phyloP scores from a whole-genome alignment of 2,329 filamentous ascomycete genomes.

The Xylaria sp. region DNA sequence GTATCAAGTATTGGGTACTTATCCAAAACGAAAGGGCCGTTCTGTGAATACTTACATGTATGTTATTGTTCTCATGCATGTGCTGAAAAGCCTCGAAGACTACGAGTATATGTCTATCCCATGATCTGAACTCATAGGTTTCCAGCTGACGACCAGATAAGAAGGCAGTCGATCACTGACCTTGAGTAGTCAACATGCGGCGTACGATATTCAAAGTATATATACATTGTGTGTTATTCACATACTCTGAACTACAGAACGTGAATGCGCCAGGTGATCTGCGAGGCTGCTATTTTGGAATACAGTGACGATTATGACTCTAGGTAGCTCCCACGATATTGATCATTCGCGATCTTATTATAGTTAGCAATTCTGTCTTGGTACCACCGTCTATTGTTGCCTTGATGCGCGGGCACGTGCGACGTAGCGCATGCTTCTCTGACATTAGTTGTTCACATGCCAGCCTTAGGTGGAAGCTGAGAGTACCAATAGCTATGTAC shows the following conservation, averaged over 20 bases:
- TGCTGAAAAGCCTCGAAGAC: no score
- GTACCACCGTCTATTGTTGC: background rate
- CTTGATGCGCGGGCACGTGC: background rate
- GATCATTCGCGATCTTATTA: background rate
- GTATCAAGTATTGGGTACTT: background rate
- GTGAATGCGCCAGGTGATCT: background rate
- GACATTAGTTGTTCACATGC: background rate
- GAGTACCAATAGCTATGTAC: background rate
- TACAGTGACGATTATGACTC: slow-evolving; percentile 1
- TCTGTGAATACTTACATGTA: background rate
- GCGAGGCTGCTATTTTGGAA: background rate
- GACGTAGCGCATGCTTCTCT: background rate
- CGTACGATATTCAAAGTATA: background rate
- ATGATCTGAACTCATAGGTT: background rate
- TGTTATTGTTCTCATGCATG: background rate
- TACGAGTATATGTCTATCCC: background rate
- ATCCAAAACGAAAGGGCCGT: background rate
- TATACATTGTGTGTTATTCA: background rate
- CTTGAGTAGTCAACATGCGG: background rate
- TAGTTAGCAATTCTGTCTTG: background rate
- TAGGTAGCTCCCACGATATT: slow-evolving; percentile 11
- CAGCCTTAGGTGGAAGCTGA: background rate
- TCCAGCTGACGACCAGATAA: no score
- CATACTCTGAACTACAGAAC: background rate
- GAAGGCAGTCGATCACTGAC: no score